Evolutionary conservation across 2,329 filamentous ascomycete species (phyloP), one percentile per base, ranked within the genome.

Genomic region (Xylariaceae sp.): DNA sequence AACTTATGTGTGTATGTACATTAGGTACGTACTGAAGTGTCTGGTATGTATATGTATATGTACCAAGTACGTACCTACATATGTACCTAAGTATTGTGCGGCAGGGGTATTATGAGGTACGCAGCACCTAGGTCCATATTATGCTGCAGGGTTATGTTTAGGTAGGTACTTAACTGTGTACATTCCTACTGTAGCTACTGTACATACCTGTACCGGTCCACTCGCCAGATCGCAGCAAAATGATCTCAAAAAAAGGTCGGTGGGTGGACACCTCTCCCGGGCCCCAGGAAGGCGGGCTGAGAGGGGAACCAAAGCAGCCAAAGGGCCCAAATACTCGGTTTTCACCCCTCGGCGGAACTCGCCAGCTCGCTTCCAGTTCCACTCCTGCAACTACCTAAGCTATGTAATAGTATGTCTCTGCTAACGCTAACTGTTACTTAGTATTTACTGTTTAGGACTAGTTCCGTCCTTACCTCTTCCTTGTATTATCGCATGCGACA

Each of bases 301-400:
- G 49, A 52, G 48, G 42, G 54, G 50, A 54, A n/a, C n/a, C n/a
- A n/a, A n/a, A n/a, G n/a, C n/a, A 44, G 60, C 57, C 56, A 61
- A 41, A 64, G 60, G 67, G 66, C 67, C 67, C 67, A 67, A 68
- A 64, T 66, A 68, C 67, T 69, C 67, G 67, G 67, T 69, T 69
- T 69, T 52, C 64, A 58, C 53, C 56, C 60, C 56, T 63, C 60
- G 60, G 48, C 62, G 57, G 62, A 60, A 26, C 23, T 26, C 58
- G 60, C 62, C 61, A 60, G 9, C 23, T 26, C 58, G 60, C 62
- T 63, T 65, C 60, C 60, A 62, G 61, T 64, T 60, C 61, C 61
- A 64, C 61, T 64, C 56, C 61, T 64, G 61, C 61, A 60, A 54
- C 59, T 9, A n/a, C n/a, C n/a, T n/a, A n/a, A n/a, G n/a, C n/a